Percentiles rank a stretch among this genome's conserved stretches.
Evolutionary conservation across 176 grass and related monocot genomes (phyloP).

Genomic region (Oryza coarctata): DNA sequence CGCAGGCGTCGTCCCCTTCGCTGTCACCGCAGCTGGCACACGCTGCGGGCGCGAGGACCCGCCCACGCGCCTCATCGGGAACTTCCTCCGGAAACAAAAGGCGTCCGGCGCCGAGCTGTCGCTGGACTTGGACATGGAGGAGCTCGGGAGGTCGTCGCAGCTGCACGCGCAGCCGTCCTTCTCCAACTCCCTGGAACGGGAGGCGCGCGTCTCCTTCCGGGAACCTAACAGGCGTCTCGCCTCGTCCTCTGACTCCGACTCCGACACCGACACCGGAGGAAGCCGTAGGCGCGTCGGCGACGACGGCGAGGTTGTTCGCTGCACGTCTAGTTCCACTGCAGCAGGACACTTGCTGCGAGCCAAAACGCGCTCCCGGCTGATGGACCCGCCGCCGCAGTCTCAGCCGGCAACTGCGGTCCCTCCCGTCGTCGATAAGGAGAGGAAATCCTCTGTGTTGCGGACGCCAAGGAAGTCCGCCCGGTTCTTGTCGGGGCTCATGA

Average conservation of each 20-base stretch:
- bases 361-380: slow-evolving; percentile 82
- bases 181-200: slow-evolving; percentile 60
- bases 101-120: slow-evolving; percentile 59
- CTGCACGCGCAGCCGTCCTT: slow-evolving; percentile 31
- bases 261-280: slow-evolving; percentile 34
- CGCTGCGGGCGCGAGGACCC: slow-evolving; percentile 50
- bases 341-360: slow-evolving; percentile 38
- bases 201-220: slow-evolving; percentile 61
- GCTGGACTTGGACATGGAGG: slow-evolving; percentile 70
- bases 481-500: slow-evolving; percentile 43
- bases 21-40: neutral
- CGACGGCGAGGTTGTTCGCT: slow-evolving; percentile 55
- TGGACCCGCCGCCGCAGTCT: slow-evolving; percentile 61
- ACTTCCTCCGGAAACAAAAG: slow-evolving; percentile 67
- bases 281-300: neutral
- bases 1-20: slow-evolving; percentile 30
- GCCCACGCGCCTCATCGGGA: slow-evolving; percentile 73
- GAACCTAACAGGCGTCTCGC: slow-evolving; percentile 8
- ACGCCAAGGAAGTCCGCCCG: slow-evolving; percentile 43
- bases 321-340: slow-evolving; percentile 53
- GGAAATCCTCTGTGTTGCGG: slow-evolving; percentile 22
- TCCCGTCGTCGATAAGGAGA: slow-evolving; percentile 21
- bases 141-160: slow-evolving; percentile 40
- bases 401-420: neutral
- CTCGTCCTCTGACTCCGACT: slow-evolving; percentile 30